Evolutionary conservation across 352 stramenopile genomes (phyloP), one percentile per base, ranked within the genome.

Genomic region (Phytophthora crassamura): DNA sequence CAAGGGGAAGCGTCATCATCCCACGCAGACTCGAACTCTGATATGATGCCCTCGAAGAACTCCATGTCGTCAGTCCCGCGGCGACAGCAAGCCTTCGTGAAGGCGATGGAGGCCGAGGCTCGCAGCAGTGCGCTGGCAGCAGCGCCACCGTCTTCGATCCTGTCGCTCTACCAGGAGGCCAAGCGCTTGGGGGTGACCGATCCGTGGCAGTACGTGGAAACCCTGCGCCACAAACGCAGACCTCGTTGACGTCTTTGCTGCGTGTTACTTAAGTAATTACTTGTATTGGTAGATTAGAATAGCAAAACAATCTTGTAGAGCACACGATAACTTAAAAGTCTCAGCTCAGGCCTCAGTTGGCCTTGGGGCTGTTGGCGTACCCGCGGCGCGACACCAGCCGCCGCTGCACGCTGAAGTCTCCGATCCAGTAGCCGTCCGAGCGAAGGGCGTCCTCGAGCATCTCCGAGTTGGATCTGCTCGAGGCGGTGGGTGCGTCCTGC

Each of bases 361-460:
- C 52, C 61, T 69, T 74, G 15, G 66, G 66, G 50, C 63, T 72
- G 35, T 56, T 67, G 5, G 49, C 39, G 25, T 66, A 30, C 48
- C 49, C 70, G 52, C 62, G 67, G 15, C 72, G 79, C 33, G 67
- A 50, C 36, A 83, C 65, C 54, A 80, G 28, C 14, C 76, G 79
- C 18, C 76, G 77, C 54, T 80, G 73, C 7, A 82, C 57, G 43
- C 79, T 75, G 46, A 89, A 91, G 67, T 91, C 80, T 43, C 83
- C 83, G 60, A 91, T 91, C 77, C 79, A 91, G 64, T 91, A 91
- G n/a, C 83, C 83, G 32, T 91, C 80, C n/a, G 75, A 69, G 39
- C 75, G 77, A 56, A 89, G 64, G 16, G 81, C 81, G 47, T 81
- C 74, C 60, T 88, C 75, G 54, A 90, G 72, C 42, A 73, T 69